These are phyloP conservation scores for Chytriomyces confervae DNA, from an alignment of 192 early-diverging fungal genomes.

Conservation along the genomic window DNA sequence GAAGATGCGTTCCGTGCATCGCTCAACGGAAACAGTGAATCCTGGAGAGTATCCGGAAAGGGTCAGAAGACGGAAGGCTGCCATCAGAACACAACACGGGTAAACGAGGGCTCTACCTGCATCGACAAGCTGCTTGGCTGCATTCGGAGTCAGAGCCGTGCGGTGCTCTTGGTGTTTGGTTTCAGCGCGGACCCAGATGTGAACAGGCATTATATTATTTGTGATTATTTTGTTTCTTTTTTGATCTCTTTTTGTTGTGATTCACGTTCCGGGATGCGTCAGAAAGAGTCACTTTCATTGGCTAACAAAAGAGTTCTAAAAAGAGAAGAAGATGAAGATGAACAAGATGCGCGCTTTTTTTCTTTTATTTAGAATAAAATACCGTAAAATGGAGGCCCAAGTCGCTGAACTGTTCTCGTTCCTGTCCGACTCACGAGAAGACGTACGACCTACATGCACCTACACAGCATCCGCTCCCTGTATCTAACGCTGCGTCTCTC, in stretches of 20 bases:
- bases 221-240: no score
- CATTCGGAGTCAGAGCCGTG: constrained; percentile 86
- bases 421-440: constrained; percentile 72
- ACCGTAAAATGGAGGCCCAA: constrained; percentile 25
- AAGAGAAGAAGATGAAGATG: no score
- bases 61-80: neutral
- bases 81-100: no score
- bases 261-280: no score
- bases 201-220: neutral
- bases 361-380: no score
- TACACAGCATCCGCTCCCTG: no score
- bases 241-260: no score
- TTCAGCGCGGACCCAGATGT: constrained; percentile 93
- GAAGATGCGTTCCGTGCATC: constrained; percentile 82
- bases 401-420: constrained; percentile 71
- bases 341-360: no score
- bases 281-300: no score
- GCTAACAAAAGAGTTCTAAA: no score
- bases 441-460: constrained; percentile 49
- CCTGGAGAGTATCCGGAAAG: constrained; percentile 41
- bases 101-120: constrained; percentile 57
- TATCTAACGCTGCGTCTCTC: no score
- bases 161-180: constrained; percentile 97
- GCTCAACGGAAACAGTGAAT: constrained; percentile 91
- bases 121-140: constrained; percentile 79